Conservation (phyloP, 106 monocot species). For the Gastrodia elata region DNA sequence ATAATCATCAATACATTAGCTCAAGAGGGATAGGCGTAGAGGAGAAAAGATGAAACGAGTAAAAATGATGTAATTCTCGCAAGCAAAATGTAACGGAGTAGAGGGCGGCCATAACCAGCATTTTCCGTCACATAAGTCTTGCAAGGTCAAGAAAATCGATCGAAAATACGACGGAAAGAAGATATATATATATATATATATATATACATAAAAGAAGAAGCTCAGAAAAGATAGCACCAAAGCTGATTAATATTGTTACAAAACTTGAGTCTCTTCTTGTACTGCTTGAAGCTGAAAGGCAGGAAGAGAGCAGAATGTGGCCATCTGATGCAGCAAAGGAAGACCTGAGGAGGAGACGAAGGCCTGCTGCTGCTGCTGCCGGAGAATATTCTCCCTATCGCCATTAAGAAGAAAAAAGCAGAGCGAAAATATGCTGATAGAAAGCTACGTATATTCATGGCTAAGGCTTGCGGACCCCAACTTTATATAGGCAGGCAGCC, state of each 20-base stretch:
- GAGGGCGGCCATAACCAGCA: not conserved
- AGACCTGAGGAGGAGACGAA: not conserved
- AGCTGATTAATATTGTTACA: not conserved
- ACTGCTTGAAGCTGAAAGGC: not conserved
- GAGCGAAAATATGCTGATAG: too few relatives aligned
- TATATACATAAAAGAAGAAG: not conserved
- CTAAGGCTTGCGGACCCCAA: too few relatives aligned
- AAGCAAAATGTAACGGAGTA: constrained; percentile 1
- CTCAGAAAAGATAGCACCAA: constrained; percentile 8
- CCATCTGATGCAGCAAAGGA: not conserved
- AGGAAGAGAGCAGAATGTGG: not conserved
- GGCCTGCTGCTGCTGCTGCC: not conserved
- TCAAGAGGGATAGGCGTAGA: constrained; percentile 1
- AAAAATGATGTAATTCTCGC: too few relatives aligned
- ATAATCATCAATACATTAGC: not conserved
- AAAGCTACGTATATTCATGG: too few relatives aligned
- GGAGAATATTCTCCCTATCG: not conserved
- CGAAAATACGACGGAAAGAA: not conserved
- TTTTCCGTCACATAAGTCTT: not conserved
- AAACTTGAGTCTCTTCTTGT: not conserved
- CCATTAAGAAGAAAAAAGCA: not conserved
- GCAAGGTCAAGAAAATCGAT: constrained; percentile 5
- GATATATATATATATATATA: not conserved
- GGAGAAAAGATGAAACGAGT: not conserved
- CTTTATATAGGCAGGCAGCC: too few relatives aligned